These are phyloP conservation scores for Vitis hybrid DNA, from an alignment of 177 flowering plant species.

Conservation along the genomic window DNA sequence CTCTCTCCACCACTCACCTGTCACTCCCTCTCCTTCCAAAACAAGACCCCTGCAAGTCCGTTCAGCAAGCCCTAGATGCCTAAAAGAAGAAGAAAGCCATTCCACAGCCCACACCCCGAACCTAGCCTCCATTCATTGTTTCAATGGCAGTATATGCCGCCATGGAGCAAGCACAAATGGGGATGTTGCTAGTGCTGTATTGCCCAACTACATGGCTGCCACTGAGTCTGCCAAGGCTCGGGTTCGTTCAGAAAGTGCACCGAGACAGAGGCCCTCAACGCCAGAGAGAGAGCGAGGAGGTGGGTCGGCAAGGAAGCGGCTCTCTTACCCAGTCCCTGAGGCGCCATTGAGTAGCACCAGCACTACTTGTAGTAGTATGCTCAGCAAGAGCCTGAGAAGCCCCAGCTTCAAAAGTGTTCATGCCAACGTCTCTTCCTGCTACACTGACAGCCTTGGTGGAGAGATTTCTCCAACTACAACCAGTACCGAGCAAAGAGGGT, in stretches of 20 bases:
- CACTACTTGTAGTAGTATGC: conserved; percentile 7
- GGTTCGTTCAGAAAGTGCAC: conserved; percentile 33
- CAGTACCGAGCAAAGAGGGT: conserved; percentile 31
- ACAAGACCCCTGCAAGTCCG: conserved; percentile 58
- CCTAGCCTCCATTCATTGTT: conserved; percentile 11
- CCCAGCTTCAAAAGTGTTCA: conserved; percentile 58
- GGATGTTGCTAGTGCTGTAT: background rate
- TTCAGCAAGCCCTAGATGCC: conserved; percentile 68
- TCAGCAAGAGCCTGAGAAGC: conserved; percentile 24
- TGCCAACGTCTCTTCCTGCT: conserved; percentile 39
- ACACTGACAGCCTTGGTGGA: conserved; percentile 54
- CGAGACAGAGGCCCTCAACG: conserved; percentile 38
- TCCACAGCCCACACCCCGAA: conserved; percentile 52
- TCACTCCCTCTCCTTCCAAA: conserved; percentile 63
- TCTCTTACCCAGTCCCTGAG: conserved; percentile 33
- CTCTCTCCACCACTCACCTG: conserved; percentile 31
- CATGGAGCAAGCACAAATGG: background rate
- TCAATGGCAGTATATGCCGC: background rate
- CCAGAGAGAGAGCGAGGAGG: conserved; percentile 36
- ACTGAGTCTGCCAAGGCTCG: conserved; percentile 49
- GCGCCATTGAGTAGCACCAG: conserved; percentile 14
- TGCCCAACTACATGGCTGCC: conserved; percentile 50
- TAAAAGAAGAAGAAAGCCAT: conserved; percentile 53
- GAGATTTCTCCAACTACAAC: conserved; percentile 55
- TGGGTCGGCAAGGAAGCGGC: conserved; percentile 32